A percentile compares a stretch with the other conserved stretches of the same genome.
phyloP scores from a whole-genome alignment of 2,329 filamentous ascomycete genomes.

The Graphilbum ipis-grandicollis region DNA sequence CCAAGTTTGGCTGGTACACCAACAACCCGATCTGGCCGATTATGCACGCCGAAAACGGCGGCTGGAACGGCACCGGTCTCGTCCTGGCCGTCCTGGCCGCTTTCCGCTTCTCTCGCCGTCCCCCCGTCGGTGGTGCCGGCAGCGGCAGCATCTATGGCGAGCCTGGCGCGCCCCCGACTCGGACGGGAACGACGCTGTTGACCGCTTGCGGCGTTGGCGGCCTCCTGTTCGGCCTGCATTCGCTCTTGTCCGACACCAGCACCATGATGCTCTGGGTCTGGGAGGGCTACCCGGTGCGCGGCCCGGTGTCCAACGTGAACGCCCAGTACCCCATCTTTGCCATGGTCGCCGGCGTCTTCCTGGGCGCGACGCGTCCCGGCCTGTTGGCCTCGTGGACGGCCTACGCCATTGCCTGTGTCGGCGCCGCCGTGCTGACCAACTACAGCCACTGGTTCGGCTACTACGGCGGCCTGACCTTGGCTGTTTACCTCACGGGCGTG shows the following conservation, averaged over 20 bases:
- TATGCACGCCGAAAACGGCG: conserved; percentile 77
- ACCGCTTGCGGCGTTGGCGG: conserved; percentile 67
- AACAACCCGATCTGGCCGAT: conserved; percentile 97
- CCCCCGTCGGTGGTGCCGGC: neutral
- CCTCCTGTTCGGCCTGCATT: conserved; percentile 78
- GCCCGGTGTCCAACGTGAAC: conserved; percentile 77
- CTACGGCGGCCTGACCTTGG: conserved; percentile 59
- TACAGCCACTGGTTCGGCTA: conserved; percentile 78
- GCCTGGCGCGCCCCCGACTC: too few species aligned
- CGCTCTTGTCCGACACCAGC: conserved; percentile 85
- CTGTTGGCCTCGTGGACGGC: conserved; percentile 62
- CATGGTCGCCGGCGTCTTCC: conserved; percentile 67
- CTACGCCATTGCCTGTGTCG: conserved; percentile 61
- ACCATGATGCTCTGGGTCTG: conserved; percentile 99
- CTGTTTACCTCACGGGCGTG: conserved; percentile 68
- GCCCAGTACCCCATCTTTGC: conserved; percentile 71
- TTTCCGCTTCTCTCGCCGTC: conserved; percentile 53
- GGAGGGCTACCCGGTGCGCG: conserved; percentile 85
- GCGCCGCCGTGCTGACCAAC: conserved; percentile 61
- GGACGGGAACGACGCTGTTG: conserved; percentile 27
- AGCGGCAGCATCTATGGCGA: neutral
- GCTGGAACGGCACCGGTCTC: conserved; percentile 77
- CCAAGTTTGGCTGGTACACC: conserved; percentile 84
- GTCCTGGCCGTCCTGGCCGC: conserved; percentile 58
- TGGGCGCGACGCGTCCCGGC: conserved; percentile 57